These are phyloP conservation scores for Leccinum obscurum DNA, from an alignment of 768 basidiomycete species.

Conservation along the genomic window DNA sequence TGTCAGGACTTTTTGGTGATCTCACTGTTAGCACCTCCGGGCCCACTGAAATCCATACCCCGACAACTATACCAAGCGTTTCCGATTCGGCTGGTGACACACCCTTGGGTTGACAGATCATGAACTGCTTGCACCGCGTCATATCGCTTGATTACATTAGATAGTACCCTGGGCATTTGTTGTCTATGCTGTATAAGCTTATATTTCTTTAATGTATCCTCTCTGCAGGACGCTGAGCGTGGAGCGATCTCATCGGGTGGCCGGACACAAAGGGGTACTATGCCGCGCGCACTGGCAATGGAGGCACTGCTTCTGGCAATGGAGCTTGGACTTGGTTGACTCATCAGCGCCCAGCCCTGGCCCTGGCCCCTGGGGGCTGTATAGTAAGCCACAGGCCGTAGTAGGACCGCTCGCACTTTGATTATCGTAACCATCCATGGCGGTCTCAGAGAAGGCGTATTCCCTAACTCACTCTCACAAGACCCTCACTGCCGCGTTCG, in stretches of 20 bases:
- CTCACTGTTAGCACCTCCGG: constrained; percentile 41
- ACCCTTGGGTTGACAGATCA: constrained; percentile 44
- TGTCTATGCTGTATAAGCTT: not conserved
- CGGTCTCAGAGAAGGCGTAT: constrained; percentile 33
- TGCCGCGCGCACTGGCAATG: not conserved
- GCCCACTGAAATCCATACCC: constrained; percentile 35
- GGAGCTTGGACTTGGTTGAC: not conserved
- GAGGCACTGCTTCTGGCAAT: not conserved
- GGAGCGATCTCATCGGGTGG: not conserved
- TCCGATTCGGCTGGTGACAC: constrained; percentile 63
- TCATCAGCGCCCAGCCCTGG: not conserved
- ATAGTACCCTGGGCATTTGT: constrained; percentile 4
- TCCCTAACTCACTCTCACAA: constrained; percentile 33
- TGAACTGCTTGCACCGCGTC: constrained; percentile 12
- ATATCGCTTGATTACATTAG: constrained; percentile 23
- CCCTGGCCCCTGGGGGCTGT: not conserved
- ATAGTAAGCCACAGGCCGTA: not conserved
- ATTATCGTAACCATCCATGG: constrained; percentile 17
- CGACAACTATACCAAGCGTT: constrained; percentile 47
- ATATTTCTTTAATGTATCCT: constrained; percentile 16
- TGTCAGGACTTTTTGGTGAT: constrained; percentile 61
- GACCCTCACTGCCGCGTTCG: constrained; percentile 45
- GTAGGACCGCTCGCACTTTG: not conserved
- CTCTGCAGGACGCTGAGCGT: not conserved
- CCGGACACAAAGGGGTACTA: not conserved